phyloP scores from a whole-genome alignment of 129 eudicot genomes.

The Kitagawia praeruptora region DNA sequence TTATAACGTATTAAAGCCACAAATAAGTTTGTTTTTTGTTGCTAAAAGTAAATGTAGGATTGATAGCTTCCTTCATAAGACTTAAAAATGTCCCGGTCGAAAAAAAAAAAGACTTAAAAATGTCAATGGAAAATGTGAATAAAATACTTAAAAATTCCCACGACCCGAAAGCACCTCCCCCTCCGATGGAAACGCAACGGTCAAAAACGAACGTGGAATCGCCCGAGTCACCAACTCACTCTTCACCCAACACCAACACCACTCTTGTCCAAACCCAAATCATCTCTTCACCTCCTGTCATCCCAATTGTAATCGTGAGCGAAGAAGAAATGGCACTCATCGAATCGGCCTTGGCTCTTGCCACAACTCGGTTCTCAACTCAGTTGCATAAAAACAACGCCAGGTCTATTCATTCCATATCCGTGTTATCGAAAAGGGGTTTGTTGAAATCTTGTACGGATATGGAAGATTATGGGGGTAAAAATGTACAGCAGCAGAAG shows the following conservation, averaged over 20 bases:
- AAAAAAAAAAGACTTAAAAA: too few species aligned
- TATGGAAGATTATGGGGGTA: constrained; percentile 33
- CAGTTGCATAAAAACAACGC: constrained; percentile 20
- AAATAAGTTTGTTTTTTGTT: too few species aligned
- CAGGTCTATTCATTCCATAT: constrained; percentile 29
- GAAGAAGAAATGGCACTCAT: constrained; percentile 85
- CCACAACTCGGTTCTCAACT: constrained; percentile 24
- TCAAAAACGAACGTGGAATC: not conserved
- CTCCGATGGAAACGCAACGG: constrained; percentile 7
- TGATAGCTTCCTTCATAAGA: too few species aligned
- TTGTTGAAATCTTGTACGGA: constrained; percentile 19
- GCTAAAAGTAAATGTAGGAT: too few species aligned
- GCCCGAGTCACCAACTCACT: constrained; percentile 11
- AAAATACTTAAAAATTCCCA: not conserved
- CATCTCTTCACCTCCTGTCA: constrained; percentile 9
- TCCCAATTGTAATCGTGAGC: constrained; percentile 58
- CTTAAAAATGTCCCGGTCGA: too few species aligned
- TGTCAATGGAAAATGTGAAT: too few species aligned
- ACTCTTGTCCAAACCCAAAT: not conserved
- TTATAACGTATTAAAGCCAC: too few species aligned
- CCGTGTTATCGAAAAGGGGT: constrained; percentile 32
- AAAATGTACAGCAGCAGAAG: constrained; percentile 10
- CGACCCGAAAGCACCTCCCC: not conserved
- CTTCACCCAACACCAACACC: not conserved
- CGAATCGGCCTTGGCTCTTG: constrained; percentile 65